These are phyloP conservation scores for Talaromyces sp. DNA, from an alignment of 2,329 filamentous ascomycete species.

Conservation along the genomic window DNA sequence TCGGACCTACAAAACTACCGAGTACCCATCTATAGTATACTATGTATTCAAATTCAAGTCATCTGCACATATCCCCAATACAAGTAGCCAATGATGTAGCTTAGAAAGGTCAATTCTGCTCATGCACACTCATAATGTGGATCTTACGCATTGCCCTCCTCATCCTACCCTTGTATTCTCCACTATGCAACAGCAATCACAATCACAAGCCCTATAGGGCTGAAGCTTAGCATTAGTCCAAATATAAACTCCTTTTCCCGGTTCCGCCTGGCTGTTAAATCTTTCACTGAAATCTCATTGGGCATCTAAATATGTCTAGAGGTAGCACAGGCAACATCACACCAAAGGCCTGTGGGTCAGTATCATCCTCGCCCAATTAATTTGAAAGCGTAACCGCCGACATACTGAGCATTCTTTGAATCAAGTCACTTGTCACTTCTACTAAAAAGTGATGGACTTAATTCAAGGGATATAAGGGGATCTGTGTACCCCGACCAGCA, in stretches of 20 bases:
- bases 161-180: background rate
- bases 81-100: no score
- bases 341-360: background rate
- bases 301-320: background rate
- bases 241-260: background rate
- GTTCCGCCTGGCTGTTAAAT: no score
- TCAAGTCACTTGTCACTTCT: background rate
- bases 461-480: conserved; percentile 3
- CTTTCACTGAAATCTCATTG: background rate
- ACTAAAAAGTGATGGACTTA: background rate
- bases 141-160: background rate
- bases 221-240: conserved; percentile 8
- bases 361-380: conserved; percentile 9
- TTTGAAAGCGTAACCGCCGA: conserved; percentile 9
- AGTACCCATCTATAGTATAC: no score
- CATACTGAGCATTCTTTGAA: background rate
- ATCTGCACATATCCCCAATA: no score
- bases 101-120: no score
- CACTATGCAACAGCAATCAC: conserved; percentile 11
- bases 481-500: background rate
- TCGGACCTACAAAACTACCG: no score
- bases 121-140: background rate
- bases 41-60: no score
- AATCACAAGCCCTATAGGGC: conserved; percentile 15
- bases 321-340: conserved; percentile 9